Conservation (phyloP, 441 rosid species). For the Syzygium malaccense region DNA sequence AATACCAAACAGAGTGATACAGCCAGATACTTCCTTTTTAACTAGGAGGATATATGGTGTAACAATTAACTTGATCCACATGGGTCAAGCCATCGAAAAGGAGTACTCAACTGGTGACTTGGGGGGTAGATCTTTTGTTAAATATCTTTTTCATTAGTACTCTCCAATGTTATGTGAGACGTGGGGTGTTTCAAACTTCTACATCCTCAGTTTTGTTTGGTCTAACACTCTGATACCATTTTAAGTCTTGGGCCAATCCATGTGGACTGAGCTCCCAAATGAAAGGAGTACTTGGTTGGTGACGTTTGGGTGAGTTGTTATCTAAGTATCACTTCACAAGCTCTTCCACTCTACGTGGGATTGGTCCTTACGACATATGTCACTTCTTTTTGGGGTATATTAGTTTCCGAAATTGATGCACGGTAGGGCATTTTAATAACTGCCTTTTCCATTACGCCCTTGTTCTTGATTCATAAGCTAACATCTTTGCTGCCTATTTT, state of each 20-base stretch:
- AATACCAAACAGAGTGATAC: not conserved
- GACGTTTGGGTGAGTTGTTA: not conserved
- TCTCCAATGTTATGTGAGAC: not conserved
- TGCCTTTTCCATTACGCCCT: not conserved
- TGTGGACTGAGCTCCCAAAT: not conserved
- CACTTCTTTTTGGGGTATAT: not conserved
- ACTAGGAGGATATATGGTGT: not conserved
- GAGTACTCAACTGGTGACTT: not conserved
- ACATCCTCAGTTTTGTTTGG: not conserved
- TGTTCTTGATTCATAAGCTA: not conserved
- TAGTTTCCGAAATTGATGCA: not conserved
- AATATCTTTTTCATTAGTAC: not conserved
- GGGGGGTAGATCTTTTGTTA: not conserved
- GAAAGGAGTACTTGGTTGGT: not conserved
- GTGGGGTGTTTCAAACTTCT: not conserved
- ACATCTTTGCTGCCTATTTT: slow-evolving; percentile 5
- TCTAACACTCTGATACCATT: not conserved
- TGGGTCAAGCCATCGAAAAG: not conserved
- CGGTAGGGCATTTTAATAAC: not conserved
- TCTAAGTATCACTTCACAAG: not conserved
- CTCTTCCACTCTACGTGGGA: not conserved
- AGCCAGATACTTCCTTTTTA: not conserved
- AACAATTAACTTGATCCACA: not conserved
- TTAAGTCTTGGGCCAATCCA: not conserved
- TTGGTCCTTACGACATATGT: not conserved